phyloP scores from a whole-genome alignment of 768 basidiomycete genomes.

The Mycena amicta region DNA sequence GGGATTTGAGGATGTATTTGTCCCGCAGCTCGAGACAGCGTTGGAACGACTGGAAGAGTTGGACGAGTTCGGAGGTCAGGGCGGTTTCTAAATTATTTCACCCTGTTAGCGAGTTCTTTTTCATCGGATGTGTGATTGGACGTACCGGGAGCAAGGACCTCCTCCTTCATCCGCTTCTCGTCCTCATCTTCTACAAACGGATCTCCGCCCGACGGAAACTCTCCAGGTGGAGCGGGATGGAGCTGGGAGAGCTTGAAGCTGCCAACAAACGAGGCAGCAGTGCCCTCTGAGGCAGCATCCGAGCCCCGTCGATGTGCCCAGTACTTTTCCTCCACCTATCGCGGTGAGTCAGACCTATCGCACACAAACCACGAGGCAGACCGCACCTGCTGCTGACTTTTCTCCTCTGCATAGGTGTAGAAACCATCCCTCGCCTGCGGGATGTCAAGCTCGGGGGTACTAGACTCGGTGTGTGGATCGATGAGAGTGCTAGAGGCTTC shows the following conservation, averaged over 20 bases:
- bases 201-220: conserved; percentile 17
- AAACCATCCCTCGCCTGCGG: conserved; percentile 70
- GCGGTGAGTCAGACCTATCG: not conserved
- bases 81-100: conserved; percentile 37
- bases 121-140: too few species aligned
- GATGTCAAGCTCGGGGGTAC: conserved; percentile 33
- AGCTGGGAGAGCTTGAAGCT: conserved; percentile 43
- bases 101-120: too few species aligned
- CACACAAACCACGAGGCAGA: conserved; percentile 8
- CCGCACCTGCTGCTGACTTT: conserved; percentile 71
- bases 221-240: conserved; percentile 27
- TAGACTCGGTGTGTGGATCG: not conserved
- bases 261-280: conserved; percentile 36
- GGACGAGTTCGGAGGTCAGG: conserved; percentile 48
- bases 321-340: conserved; percentile 74
- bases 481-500: not conserved
- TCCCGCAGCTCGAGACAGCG: conserved; percentile 90
- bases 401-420: conserved; percentile 82
- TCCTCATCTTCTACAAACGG: conserved; percentile 37
- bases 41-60: conserved; percentile 72
- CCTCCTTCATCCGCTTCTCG: conserved; percentile 22
- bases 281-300: conserved; percentile 48
- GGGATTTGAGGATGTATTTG: conserved; percentile 89
- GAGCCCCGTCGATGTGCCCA: conserved; percentile 68
- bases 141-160: conserved; percentile 21